Evolutionary conservation across 2,329 filamentous ascomycete genomes (phyloP).

Genomic region (Alternaria sp.): DNA sequence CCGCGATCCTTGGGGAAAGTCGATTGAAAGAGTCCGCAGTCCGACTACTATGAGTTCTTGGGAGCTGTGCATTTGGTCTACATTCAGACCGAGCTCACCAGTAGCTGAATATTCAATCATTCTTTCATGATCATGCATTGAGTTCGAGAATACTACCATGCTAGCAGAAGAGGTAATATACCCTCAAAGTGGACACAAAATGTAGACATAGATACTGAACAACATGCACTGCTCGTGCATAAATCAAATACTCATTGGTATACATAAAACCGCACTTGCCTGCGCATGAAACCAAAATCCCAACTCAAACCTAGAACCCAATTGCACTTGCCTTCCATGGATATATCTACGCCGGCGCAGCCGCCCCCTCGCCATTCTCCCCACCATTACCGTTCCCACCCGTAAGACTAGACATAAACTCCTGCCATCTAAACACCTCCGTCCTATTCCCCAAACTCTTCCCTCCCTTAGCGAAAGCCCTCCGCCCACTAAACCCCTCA

Average conservation of each 20-base stretch:
- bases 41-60: too few relatives aligned
- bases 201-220: too few relatives aligned
- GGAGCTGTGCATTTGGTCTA: too few relatives aligned
- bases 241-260: background rate
- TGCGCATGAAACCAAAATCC: background rate
- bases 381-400: conserved; percentile 41
- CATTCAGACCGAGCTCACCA: too few relatives aligned
- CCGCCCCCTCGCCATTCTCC: conserved; percentile 25
- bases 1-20: too few relatives aligned
- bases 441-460: conserved; percentile 62
- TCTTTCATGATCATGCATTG: too few relatives aligned
- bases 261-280: background rate
- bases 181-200: too few relatives aligned
- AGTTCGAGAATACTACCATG: too few relatives aligned
- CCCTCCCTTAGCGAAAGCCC: conserved; percentile 75
- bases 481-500: conserved; percentile 80
- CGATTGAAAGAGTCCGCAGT: too few relatives aligned
- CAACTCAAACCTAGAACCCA: background rate
- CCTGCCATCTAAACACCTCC: conserved; percentile 92
- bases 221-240: background rate
- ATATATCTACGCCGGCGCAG: background rate
- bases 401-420: conserved; percentile 72
- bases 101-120: too few relatives aligned
- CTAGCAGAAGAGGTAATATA: too few relatives aligned
- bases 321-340: background rate